These are phyloP conservation scores for Arachis monticola DNA, from an alignment of 331 rosid genomes.

Conservation along the genomic window DNA sequence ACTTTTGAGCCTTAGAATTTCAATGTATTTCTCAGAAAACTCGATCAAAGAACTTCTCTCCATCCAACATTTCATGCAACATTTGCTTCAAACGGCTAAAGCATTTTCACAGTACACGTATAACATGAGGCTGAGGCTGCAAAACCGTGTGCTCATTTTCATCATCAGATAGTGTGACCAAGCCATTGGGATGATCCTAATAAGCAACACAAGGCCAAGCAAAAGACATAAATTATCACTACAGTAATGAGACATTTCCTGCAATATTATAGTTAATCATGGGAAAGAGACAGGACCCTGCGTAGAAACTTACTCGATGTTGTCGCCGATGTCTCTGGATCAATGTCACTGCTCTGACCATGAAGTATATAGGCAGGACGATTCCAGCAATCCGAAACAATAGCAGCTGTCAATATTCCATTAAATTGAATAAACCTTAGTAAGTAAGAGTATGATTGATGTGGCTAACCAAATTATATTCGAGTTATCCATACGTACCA, in stretches of 20 bases:
- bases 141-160: constrained; percentile 46
- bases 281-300: not conserved
- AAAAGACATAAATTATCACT: constrained; percentile 28
- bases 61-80: constrained; percentile 29
- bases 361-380: constrained; percentile 65
- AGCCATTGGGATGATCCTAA: constrained; percentile 61
- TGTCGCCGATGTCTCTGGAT: constrained; percentile 65
- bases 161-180: constrained; percentile 51
- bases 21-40: constrained; percentile 31
- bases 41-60: constrained; percentile 37
- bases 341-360: constrained; percentile 62
- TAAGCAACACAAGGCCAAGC: constrained; percentile 27
- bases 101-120: constrained; percentile 47
- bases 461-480: not conserved
- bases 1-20: constrained; percentile 20
- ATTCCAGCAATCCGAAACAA: constrained; percentile 65
- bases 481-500: constrained; percentile 60
- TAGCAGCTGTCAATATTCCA: constrained; percentile 56
- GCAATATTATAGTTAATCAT: constrained; percentile 4
- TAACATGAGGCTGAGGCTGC: constrained; percentile 59
- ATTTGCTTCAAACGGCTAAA: constrained; percentile 31
- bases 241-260: not conserved
- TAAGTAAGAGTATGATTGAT: constrained; percentile 15
- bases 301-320: constrained; percentile 51
- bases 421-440: constrained; percentile 26